Evolutionary conservation across 805 yeast genomes (phyloP).

Genomic region (Metschnikowia sp.): DNA sequence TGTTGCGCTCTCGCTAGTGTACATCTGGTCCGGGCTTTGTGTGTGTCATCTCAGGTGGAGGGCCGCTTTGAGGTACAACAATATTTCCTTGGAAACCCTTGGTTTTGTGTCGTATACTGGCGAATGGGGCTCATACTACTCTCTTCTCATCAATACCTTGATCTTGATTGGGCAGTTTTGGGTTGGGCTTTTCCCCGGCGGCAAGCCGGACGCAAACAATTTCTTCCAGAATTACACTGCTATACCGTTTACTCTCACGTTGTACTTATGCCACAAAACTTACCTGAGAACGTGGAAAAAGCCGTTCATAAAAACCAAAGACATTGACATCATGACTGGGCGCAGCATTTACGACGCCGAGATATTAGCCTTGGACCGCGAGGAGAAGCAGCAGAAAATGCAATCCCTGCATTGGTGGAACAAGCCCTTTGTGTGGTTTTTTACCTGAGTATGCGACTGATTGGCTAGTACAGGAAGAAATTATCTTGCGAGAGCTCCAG

Average conservation of each 20-base stretch:
- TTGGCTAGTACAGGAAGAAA: too few relatives aligned
- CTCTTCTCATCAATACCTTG: slow-evolving; percentile 28
- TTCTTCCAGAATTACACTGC: slow-evolving; percentile 27
- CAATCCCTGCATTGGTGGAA: slow-evolving; percentile 10
- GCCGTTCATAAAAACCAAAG: slow-evolving; percentile 18
- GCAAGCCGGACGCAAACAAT: slow-evolving; percentile 23
- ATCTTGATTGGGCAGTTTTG: slow-evolving; percentile 42
- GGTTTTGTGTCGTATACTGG: slow-evolving; percentile 38
- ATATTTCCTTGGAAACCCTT: slow-evolving; percentile 19
- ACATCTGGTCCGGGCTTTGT: slow-evolving; percentile 25
- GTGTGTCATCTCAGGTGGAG: slow-evolving; percentile 28
- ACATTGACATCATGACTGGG: slow-evolving; percentile 22
- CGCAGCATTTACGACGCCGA: slow-evolving; percentile 24
- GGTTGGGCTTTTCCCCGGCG: slow-evolving; percentile 40
- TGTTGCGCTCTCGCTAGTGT: slow-evolving; percentile 25
- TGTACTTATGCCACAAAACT: slow-evolving; percentile 22
- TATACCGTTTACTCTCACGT: slow-evolving; percentile 21
- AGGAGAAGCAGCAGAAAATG: slow-evolving; percentile 17
- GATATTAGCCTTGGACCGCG: slow-evolving; percentile 21
- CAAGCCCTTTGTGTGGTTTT: slow-evolving; percentile 19
- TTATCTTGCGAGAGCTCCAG: too few relatives aligned
- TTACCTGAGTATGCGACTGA: not conserved
- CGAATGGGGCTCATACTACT: slow-evolving; percentile 36
- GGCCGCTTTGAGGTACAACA: slow-evolving; percentile 23
- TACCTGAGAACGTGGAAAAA: slow-evolving; percentile 20